Evolutionary conservation across 441 rosid species (phyloP).

Genomic region (Corymbia calophylla): DNA sequence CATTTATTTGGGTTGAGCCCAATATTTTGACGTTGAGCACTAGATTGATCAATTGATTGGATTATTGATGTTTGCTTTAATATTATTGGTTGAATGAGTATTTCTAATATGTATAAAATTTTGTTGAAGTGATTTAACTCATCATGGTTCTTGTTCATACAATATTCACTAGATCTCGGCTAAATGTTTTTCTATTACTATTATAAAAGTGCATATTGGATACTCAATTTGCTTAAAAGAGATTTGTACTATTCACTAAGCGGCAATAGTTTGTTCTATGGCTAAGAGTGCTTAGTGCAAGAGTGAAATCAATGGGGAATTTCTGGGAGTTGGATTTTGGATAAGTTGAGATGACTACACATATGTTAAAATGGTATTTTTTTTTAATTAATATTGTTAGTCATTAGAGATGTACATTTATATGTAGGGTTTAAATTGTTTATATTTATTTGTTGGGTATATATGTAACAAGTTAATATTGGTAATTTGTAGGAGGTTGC

Average conservation of each 20-base stretch:
- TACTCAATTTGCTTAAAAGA: background rate
- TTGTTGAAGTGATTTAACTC: background rate
- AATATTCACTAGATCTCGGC: background rate
- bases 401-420: background rate
- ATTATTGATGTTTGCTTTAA: background rate
- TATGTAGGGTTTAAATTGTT: background rate
- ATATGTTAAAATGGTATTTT: background rate
- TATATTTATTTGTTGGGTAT: background rate
- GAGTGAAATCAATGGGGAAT: rapidly evolving
- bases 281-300: background rate
- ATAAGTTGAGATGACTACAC: background rate
- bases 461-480: background rate
- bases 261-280: background rate
- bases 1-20: background rate
- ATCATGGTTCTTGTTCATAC: background rate
- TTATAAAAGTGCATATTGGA: background rate
- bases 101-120: background rate
- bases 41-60: background rate
- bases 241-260: background rate
- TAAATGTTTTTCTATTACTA: background rate
- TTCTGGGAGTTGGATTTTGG: background rate
- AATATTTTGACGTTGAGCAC: background rate
- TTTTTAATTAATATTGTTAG: background rate
- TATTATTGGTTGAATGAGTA: background rate
- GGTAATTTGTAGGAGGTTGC: background rate